A percentile compares a stretch with the other conserved stretches of the same genome.
phyloP scores from a whole-genome alignment of 1,284 basidiomycete genomes.

The Moniliophthora roreri region DNA sequence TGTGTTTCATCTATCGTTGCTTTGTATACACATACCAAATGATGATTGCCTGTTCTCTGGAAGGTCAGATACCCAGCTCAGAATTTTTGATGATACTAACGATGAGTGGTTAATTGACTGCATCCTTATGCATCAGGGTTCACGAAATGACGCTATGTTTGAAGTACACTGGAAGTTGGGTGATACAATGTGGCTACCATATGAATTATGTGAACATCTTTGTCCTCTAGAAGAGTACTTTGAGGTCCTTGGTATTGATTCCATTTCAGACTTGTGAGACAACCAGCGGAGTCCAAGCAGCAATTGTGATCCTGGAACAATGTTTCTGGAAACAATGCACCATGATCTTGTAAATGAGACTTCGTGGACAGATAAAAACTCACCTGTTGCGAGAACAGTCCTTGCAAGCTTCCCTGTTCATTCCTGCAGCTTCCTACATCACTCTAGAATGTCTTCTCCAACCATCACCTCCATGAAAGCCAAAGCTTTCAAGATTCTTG shows the following conservation, averaged over 20 bases:
- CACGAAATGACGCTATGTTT: slow-evolving; percentile 20
- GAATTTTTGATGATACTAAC: slow-evolving; percentile 10
- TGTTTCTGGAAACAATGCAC: neutral
- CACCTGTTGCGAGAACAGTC: no score
- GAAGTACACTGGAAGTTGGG: slow-evolving; percentile 28
- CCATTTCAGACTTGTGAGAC: neutral
- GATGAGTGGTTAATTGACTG: slow-evolving; percentile 24
- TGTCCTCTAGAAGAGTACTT: neutral
- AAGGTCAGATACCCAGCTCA: slow-evolving; percentile 13
- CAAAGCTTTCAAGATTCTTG: no score
- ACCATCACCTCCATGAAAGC: no score
- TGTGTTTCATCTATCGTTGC: slow-evolving; percentile 29
- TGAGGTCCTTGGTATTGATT: neutral
- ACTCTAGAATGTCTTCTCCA: no score
- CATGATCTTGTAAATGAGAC: no score
- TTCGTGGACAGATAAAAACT: no score
- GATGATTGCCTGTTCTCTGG: slow-evolving; percentile 22
- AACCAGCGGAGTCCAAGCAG: neutral
- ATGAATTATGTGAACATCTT: neutral
- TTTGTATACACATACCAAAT: slow-evolving; percentile 25
- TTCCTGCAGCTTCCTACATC: no score
- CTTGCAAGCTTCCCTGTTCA: no score
- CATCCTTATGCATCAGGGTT: slow-evolving; percentile 24
- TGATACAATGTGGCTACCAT: slow-evolving; percentile 28
- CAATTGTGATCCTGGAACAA: neutral